These are phyloP conservation scores for Didymosphaeria variabile DNA, from an alignment of 2,329 filamentous ascomycete genomes.

Conservation along the genomic window DNA sequence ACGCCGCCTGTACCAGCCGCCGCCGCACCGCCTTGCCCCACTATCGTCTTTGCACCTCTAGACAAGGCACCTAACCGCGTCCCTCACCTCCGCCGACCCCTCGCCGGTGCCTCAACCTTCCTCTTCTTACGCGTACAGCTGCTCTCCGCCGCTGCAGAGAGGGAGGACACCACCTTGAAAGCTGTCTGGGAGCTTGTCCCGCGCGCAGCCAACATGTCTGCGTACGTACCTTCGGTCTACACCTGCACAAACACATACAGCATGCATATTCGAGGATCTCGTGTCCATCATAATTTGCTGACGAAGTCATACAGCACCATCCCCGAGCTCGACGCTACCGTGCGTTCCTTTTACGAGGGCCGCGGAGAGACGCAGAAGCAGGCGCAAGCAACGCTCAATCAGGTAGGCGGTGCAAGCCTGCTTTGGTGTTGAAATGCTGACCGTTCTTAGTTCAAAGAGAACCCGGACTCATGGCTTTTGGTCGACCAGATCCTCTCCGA, in stretches of 20 bases:
- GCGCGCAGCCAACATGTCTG: conserved; percentile 62
- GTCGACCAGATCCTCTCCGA: conserved; percentile 97
- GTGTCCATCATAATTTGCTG: background rate
- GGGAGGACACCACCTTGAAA: conserved; percentile 31
- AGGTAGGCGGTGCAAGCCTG: conserved; percentile 65
- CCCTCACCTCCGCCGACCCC: conserved; percentile 24
- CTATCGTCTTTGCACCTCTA: conserved; percentile 42
- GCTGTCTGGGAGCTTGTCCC: conserved; percentile 47
- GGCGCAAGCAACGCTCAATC: conserved; percentile 91
- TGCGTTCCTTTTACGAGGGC: conserved; percentile 97
- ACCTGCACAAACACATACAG: background rate
- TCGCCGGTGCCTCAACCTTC: conserved; percentile 22
- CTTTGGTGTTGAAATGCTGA: conserved; percentile 24
- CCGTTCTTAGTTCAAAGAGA: conserved; percentile 87
- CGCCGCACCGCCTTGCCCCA: conserved; percentile 38
- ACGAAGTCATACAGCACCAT: conserved; percentile 60
- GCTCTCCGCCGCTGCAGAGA: conserved; percentile 28
- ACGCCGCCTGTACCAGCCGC: conserved; percentile 9
- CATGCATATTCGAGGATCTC: background rate
- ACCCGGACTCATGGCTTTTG: conserved; percentile 96
- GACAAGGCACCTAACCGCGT: conserved; percentile 40
- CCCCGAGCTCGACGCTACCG: conserved; percentile 93
- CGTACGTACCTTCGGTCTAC: conserved; percentile 46
- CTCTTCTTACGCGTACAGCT: conserved; percentile 18
- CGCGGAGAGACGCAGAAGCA: conserved; percentile 97